These are phyloP conservation scores for Immersiella caudata DNA, from an alignment of 495 filamentous ascomycete genomes.

Conservation along the genomic window DNA sequence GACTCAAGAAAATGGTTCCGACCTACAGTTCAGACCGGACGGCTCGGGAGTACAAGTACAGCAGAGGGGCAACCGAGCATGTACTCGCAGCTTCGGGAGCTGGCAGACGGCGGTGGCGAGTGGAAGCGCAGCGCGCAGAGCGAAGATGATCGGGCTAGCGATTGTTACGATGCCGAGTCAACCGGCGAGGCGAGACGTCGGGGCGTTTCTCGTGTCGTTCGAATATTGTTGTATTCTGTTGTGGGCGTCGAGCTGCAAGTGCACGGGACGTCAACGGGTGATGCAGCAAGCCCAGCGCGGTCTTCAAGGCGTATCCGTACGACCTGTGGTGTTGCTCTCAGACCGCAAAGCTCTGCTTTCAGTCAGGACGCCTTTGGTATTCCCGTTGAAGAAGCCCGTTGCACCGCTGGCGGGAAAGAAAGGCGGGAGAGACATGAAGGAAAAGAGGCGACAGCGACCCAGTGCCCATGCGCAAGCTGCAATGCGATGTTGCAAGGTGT, in stretches of 20 bases:
- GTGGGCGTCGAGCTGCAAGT: conserved; percentile 11
- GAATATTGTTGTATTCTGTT: conserved; percentile 4
- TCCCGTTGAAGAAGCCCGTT: conserved; percentile 2
- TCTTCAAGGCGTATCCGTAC: conserved; percentile 2
- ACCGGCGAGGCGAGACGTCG: conserved; percentile 2
- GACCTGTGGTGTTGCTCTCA: conserved; percentile 1
- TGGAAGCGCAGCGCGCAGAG: background rate
- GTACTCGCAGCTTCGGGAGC: conserved; percentile 1
- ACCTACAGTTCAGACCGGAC: background rate
- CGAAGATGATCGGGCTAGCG: conserved; percentile 5
- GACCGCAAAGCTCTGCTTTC: conserved; percentile 1
- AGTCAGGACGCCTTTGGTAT: background rate
- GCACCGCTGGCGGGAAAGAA: conserved; percentile 11
- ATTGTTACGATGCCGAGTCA: conserved; percentile 9
- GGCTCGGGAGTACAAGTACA: background rate
- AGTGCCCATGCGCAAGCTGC: conserved; percentile 11
- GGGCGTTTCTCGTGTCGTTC: background rate
- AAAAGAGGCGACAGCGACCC: conserved; percentile 3
- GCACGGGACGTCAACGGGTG: background rate
- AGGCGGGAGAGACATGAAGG: conserved; percentile 9
- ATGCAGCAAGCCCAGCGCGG: background rate
- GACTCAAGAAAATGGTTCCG: background rate
- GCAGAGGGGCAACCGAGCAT: background rate
- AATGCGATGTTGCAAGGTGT: conserved; percentile 16
- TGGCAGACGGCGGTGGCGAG: background rate